phyloP scores from a whole-genome alignment of 2,329 filamentous ascomycete species.

The Cladophialophora exuberans region DNA sequence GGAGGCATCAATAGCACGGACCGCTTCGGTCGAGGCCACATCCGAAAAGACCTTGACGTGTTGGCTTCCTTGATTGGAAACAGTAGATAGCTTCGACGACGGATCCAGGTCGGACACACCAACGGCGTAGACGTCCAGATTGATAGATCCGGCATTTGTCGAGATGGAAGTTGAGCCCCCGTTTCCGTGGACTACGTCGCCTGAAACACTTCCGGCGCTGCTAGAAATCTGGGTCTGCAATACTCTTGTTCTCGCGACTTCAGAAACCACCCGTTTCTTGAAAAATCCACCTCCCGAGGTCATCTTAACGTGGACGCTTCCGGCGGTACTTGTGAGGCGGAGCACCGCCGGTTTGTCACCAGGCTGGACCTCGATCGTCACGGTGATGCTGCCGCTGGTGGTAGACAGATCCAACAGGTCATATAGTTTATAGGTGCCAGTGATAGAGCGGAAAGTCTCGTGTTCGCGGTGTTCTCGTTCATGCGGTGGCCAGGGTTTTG shows the following conservation, averaged over 20 bases:
- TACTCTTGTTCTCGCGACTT: slow-evolving; percentile 7
- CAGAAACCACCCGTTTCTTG: slow-evolving; percentile 20
- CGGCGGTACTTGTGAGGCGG: slow-evolving; percentile 34
- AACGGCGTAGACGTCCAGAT: slow-evolving; percentile 47
- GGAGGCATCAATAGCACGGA: slow-evolving; percentile 26
- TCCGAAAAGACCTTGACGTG: slow-evolving; percentile 19
- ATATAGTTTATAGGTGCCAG: slow-evolving; percentile 38
- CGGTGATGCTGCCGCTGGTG: slow-evolving; percentile 36
- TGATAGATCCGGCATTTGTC: slow-evolving; percentile 53
- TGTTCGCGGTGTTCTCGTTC: slow-evolving; percentile 28
- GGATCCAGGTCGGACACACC: slow-evolving; percentile 24
- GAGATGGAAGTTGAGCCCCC: slow-evolving; percentile 47
- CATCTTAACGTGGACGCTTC: slow-evolving; percentile 35
- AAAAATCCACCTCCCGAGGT: slow-evolving; percentile 23
- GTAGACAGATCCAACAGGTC: slow-evolving; percentile 40
- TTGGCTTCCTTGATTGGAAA: slow-evolving; percentile 18
- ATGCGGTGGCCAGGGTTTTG: slow-evolving; percentile 17
- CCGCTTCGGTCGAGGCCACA: slow-evolving; percentile 15
- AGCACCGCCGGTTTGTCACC: slow-evolving; percentile 39
- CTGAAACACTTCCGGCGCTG: slow-evolving; percentile 36
- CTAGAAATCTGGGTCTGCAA: slow-evolving; percentile 37
- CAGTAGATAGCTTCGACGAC: slow-evolving; percentile 18
- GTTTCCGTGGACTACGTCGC: slow-evolving; percentile 53
- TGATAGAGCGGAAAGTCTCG: slow-evolving; percentile 33
- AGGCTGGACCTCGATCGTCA: slow-evolving; percentile 39